Percentiles rank a stretch among this genome's conserved stretches.
Conservation (phyloP, 345 rosid species). For the Syzygium aromaticum region DNA sequence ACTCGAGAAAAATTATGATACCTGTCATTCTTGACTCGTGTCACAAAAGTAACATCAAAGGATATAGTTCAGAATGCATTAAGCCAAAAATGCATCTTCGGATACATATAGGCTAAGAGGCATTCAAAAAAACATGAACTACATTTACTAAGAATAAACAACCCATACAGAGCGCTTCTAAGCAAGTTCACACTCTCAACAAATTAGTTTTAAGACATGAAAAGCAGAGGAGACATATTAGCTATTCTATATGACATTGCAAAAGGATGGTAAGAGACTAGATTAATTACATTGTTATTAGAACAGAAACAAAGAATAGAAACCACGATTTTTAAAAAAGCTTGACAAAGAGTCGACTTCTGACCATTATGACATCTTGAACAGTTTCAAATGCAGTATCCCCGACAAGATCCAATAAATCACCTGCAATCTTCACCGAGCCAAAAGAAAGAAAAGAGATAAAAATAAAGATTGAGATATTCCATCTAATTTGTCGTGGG, state of each 20-base stretch:
- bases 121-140: not conserved
- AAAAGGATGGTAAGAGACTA: not conserved
- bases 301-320: not conserved
- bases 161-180: not conserved
- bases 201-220: not conserved
- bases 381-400: conserved; percentile 87
- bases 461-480: not conserved
- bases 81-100: not conserved
- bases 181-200: not conserved
- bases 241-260: not conserved
- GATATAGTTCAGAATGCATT: not conserved
- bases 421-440: conserved; percentile 71
- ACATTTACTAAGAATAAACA: not conserved
- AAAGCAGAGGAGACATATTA: not conserved
- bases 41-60: not conserved
- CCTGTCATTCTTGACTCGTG: not conserved
- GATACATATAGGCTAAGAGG: not conserved
- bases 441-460: not conserved
- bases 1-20: not conserved
- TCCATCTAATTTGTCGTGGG: not conserved
- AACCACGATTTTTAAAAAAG: not conserved
- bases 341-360: conserved; percentile 5
- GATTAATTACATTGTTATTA: not conserved
- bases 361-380: conserved; percentile 73
- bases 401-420: conserved; percentile 86